Evolutionary conservation across 257 asterid genomes (phyloP), one percentile per base, ranked within the genome.

Genomic region (Scutellaria minor): DNA sequence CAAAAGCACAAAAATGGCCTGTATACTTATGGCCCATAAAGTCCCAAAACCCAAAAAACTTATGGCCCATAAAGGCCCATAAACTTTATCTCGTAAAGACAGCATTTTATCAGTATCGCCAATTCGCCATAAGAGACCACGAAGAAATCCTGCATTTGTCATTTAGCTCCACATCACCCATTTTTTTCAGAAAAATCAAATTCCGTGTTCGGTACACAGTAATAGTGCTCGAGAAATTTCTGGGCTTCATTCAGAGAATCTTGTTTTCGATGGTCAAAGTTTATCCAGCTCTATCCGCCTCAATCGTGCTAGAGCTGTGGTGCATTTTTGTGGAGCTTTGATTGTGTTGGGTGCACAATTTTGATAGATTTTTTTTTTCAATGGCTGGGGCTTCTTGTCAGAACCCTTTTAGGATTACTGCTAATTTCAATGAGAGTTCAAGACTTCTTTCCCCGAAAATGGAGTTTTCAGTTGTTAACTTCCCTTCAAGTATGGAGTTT

Each of bases 361-460:
- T 65, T 56, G 51, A 20, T 15, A 1, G 45, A 40, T 58, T 45
- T 57, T 63, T 74, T 74, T 2, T 40, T 63, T 41, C 71, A 39
- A 92, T 92, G 97, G 88, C 85, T 20, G 64, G 76, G 71, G 83
- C 83, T 72, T 67, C 41, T 61, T 75, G 73, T 76, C 85, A 54
- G 61, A 82, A 72, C 79, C 84, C 89, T 46, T 70, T 83, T 15
- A 48, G 83, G 51, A 54, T 83, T 70, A 73, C 35, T 47, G 79
- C 85, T 72, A 84, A 70, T 50, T 75, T 74, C 18, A 70, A 40
- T 64, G 87, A 70, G 68, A 77, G 72, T 62, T 78, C 95, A 2
- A 78, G 86, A 63, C 37, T 59, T 44, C 24, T 82, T 42, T 52
- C 82, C n/a, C 82, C 85, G 1, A 83, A 77, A 35, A 39, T 75